These are phyloP conservation scores for Barnettozyma siamensis DNA, from an alignment of 805 yeast genomes.

Conservation along the genomic window DNA sequence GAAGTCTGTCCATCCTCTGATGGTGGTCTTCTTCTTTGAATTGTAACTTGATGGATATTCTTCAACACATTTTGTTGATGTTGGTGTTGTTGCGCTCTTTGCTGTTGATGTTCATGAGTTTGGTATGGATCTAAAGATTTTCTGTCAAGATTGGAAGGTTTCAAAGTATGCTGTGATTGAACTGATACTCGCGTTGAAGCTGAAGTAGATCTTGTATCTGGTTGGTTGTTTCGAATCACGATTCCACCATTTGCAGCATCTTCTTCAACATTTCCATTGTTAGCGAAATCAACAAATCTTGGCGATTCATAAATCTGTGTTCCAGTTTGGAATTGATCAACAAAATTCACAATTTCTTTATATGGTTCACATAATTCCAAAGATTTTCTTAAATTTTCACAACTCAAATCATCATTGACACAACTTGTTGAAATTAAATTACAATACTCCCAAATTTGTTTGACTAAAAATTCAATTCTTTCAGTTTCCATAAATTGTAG, in stretches of 20 bases:
- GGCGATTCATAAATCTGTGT: constrained; percentile 53
- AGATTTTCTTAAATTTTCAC: constrained; percentile 60
- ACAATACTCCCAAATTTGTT: constrained; percentile 73
- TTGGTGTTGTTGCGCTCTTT: too few species aligned
- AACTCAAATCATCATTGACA: constrained; percentile 71
- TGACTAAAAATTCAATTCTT: constrained; percentile 60
- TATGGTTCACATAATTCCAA: constrained; percentile 65
- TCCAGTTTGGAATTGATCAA: constrained; percentile 58
- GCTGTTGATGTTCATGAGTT: constrained; percentile 4
- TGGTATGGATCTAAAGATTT: constrained; percentile 6
- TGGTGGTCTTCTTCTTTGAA: constrained; percentile 26
- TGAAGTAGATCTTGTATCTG: constrained; percentile 15
- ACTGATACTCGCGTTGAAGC: constrained; percentile 10
- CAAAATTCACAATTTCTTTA: constrained; percentile 51
- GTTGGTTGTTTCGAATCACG: constrained; percentile 15
- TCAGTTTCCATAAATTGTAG: constrained; percentile 68
- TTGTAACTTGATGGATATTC: constrained; percentile 7
- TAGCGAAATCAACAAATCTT: constrained; percentile 54
- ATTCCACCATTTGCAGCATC: constrained; percentile 8
- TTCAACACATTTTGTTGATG: constrained; percentile 5
- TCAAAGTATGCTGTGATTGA: not conserved
- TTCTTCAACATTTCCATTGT: constrained; percentile 33
- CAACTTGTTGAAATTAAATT: constrained; percentile 71
- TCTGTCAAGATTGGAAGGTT: not conserved
- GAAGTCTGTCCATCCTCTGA: constrained; percentile 27